Conservation (phyloP, 2,329 filamentous ascomycete species). For the Colletotrichum acutatum region DNA sequence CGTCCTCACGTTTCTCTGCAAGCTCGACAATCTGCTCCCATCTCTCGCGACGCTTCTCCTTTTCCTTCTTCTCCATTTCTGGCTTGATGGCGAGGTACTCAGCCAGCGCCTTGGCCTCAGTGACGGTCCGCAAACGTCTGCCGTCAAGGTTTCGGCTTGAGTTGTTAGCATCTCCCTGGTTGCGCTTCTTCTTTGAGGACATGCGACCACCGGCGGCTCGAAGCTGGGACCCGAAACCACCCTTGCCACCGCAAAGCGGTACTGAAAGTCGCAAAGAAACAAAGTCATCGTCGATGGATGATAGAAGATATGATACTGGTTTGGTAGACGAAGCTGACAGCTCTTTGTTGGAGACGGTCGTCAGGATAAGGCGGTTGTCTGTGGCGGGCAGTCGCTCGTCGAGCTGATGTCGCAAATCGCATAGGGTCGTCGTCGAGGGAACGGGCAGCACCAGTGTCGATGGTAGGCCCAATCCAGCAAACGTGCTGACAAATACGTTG, state of each 20-base stretch:
- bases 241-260: constrained; percentile 91
- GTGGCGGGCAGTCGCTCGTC: constrained; percentile 69
- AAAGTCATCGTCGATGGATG: constrained; percentile 69
- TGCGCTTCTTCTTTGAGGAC: constrained; percentile 92
- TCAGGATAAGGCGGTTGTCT: constrained; percentile 76
- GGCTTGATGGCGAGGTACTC: constrained; percentile 96
- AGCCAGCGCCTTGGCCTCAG: constrained; percentile 93
- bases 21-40: constrained; percentile 91
- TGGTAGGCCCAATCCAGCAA: constrained; percentile 84
- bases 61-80: constrained; percentile 95
- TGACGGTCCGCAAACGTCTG: constrained; percentile 87
- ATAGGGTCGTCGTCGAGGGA: constrained; percentile 70
- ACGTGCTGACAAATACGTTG: constrained; percentile 87
- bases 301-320: constrained; percentile 72
- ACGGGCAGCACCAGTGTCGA: constrained; percentile 85
- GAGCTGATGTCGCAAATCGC: constrained; percentile 73
- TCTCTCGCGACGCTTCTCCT: constrained; percentile 82
- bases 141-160: constrained; percentile 96
- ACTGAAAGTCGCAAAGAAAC: constrained; percentile 84
- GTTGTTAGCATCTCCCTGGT: constrained; percentile 83
- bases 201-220: constrained; percentile 97
- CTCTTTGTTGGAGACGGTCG: constrained; percentile 82
- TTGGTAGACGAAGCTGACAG: constrained; percentile 64
- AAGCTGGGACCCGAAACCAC: constrained; percentile 96
- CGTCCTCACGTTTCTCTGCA: constrained; percentile 84